phyloP scores from a whole-genome alignment of 495 filamentous ascomycete species.

The Amphirosellinia nigrospora region DNA sequence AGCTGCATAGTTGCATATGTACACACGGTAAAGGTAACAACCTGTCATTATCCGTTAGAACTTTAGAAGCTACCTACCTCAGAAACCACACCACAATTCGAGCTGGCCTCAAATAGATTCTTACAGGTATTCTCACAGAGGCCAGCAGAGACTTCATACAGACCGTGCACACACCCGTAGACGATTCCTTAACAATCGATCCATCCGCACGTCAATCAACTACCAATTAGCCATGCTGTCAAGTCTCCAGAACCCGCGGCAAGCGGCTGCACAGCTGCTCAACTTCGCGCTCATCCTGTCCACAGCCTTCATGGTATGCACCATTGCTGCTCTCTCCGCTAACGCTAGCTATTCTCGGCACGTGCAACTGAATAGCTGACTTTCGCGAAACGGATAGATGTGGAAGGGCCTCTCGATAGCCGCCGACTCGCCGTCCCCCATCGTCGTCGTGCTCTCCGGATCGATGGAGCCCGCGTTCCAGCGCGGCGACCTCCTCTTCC shows the following conservation, averaged over 20 bases:
- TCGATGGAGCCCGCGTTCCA: conserved; percentile 99
- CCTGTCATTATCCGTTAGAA: conserved; percentile 12
- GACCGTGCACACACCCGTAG: background rate
- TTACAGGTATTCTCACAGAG: conserved; percentile 19
- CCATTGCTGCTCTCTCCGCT: background rate
- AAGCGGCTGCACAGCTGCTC: conserved; percentile 84
- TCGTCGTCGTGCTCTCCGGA: conserved; percentile 93
- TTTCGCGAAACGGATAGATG: conserved; percentile 50
- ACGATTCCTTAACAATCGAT: background rate
- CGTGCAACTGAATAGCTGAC: conserved; percentile 6
- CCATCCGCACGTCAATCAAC: background rate
- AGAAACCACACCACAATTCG: conserved; percentile 4
- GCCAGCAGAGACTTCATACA: conserved; percentile 28
- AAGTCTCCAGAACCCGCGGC: conserved; percentile 75
- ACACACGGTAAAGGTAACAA: conserved; percentile 7
- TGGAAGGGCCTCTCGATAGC: conserved; percentile 94
- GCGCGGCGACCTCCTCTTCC: conserved; percentile 87
- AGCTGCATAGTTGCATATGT: no score
- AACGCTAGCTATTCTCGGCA: background rate
- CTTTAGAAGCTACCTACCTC: background rate
- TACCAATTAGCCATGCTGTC: conserved; percentile 67
- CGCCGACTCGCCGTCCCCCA: conserved; percentile 86
- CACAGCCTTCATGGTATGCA: conserved; percentile 84
- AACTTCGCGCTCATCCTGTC: conserved; percentile 95
- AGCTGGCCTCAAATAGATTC: conserved; percentile 35